Conservation (phyloP, 768 basidiomycete species). For the Rhizopogon roseolus region DNA sequence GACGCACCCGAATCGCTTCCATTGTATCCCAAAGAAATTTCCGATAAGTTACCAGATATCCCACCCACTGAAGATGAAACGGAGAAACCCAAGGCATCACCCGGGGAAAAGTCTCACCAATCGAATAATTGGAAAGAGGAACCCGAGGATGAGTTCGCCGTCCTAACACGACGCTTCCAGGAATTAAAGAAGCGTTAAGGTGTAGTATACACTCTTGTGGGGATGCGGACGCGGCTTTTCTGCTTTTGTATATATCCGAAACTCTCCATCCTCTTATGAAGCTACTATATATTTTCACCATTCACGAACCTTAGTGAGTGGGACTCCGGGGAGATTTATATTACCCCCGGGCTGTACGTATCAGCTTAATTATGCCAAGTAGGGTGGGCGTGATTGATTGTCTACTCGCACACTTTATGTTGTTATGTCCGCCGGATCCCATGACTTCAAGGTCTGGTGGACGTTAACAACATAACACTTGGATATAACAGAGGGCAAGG, state of each 20-base stretch:
- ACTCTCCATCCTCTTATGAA: not conserved
- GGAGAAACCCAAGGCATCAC: constrained; percentile 19
- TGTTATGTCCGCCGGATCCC: not conserved
- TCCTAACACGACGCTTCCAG: constrained; percentile 76
- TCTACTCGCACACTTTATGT: not conserved
- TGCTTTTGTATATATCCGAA: not conserved
- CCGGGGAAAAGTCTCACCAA: not conserved
- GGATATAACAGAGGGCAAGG: no score
- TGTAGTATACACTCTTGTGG: not conserved
- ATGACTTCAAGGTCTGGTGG: not conserved
- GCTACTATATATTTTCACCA: not conserved
- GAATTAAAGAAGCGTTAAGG: constrained; percentile 75
- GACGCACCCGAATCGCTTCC: constrained; percentile 17
- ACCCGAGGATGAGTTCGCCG: constrained; percentile 68
- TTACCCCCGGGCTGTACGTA: constrained; percentile 3
- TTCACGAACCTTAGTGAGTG: not conserved
- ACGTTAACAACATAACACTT: not conserved
- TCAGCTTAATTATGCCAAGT: constrained; percentile 2
- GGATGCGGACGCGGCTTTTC: not conserved
- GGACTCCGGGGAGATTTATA: not conserved
- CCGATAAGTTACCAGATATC: constrained; percentile 44
- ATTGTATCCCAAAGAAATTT: constrained; percentile 20
- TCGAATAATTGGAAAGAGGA: constrained; percentile 9
- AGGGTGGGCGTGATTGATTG: not conserved
- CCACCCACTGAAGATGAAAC: constrained; percentile 46